Conservation (phyloP, 768 basidiomycete species). For the Cyclocybe aegerita region DNA sequence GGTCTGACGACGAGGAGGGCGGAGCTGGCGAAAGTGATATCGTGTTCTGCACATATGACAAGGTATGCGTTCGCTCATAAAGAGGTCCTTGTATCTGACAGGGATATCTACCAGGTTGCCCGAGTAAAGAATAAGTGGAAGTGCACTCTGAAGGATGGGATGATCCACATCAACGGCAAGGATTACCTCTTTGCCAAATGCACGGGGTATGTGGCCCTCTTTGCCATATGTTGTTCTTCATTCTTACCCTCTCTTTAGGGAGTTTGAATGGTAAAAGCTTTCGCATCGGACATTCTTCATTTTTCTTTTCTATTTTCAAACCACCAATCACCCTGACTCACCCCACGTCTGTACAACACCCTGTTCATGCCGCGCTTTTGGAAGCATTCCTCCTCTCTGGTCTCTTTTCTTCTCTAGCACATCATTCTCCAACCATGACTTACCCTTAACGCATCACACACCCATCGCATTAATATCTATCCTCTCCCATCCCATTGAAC, state of each 20-base stretch:
- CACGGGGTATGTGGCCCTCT: constrained; percentile 67
- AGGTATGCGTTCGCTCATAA: constrained; percentile 49
- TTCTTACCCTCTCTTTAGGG: constrained; percentile 21
- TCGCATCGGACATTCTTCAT: background rate
- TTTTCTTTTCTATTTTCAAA: background rate
- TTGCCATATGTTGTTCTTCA: background rate
- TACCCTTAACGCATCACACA: background rate
- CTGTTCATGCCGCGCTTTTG: background rate
- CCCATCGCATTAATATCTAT: constrained; percentile 4
- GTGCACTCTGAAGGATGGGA: constrained; percentile 94
- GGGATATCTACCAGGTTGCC: constrained; percentile 65
- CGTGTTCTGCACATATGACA: constrained; percentile 98
- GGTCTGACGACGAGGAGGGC: constrained; percentile 81
- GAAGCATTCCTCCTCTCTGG: background rate
- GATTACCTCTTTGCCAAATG: constrained; percentile 98
- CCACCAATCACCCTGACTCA: background rate
- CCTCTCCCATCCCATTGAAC: background rate
- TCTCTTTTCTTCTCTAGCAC: background rate
- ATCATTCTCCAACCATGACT: constrained; percentile 1
- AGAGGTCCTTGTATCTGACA: constrained; percentile 1
- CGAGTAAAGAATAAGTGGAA: constrained; percentile 99
- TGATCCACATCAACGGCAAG: constrained; percentile 95
- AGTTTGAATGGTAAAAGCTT: constrained; percentile 40
- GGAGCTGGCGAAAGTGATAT: constrained; percentile 81
- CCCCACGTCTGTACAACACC: constrained; percentile 6